Percentiles rank a stretch among this genome's conserved stretches.
phyloP scores from a whole-genome alignment of 1,139 yeast genomes.

The Candida smagusa region DNA sequence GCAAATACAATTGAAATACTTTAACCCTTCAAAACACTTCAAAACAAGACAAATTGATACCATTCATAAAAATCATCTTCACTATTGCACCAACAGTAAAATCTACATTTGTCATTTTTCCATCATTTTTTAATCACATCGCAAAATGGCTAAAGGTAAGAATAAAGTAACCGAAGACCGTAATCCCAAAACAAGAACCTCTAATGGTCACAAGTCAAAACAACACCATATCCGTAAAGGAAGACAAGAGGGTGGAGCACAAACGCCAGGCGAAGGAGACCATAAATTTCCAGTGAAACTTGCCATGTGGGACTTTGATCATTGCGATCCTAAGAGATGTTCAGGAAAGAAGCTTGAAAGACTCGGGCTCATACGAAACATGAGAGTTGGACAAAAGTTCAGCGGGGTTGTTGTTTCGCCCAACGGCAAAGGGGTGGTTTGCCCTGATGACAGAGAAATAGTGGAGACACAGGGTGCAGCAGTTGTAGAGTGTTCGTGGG shows the following conservation, averaged over 20 bases:
- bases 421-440: conserved; percentile 84
- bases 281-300: conserved; percentile 61
- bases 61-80: no score
- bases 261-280: conserved; percentile 5
- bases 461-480: conserved; percentile 87
- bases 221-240: conserved; percentile 50
- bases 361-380: conserved; percentile 72
- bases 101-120: no score
- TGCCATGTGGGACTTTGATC: conserved; percentile 97
- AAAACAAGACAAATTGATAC: no score
- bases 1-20: no score
- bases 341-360: conserved; percentile 93
- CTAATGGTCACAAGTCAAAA: conserved; percentile 59
- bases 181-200: conserved; percentile 31
- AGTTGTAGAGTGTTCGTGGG: conserved; percentile 99
- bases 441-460: conserved; percentile 79
- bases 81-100: no score
- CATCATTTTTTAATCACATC: not conserved
- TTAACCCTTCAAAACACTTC: no score
- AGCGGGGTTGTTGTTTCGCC: conserved; percentile 91
- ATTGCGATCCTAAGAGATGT: conserved; percentile 97
- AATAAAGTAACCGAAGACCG: conserved; percentile 50
- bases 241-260: conserved; percentile 35
- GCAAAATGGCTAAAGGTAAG: conserved; percentile 63
- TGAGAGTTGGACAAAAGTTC: conserved; percentile 89